Percentiles rank a stretch among this genome's conserved stretches.
Evolutionary conservation across 805 yeast species (phyloP).

Genomic region (Candida pseudofarinosa): DNA sequence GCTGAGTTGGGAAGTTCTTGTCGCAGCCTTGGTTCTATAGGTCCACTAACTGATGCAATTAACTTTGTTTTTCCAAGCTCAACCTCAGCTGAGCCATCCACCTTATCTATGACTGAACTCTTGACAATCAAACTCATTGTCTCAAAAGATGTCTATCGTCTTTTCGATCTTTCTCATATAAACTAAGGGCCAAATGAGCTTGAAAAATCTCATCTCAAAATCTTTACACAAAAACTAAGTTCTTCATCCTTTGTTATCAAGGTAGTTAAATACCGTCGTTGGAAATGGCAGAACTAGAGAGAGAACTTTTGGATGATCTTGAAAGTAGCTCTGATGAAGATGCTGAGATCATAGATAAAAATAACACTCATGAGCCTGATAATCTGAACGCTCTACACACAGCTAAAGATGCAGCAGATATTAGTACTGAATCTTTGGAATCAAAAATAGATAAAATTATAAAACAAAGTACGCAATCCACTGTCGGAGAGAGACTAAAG

Average conservation of each 20-base stretch:
- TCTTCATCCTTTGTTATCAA: neutral
- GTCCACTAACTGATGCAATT: constrained; percentile 82
- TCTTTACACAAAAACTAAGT: neutral
- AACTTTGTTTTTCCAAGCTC: constrained; percentile 51
- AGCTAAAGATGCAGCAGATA: constrained; percentile 1
- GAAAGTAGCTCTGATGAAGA: constrained; percentile 21
- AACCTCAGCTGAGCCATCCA: constrained; percentile 77
- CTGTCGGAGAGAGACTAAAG: constrained; percentile 13
- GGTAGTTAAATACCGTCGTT: neutral
- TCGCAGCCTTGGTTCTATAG: constrained; percentile 76
- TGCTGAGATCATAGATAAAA: constrained; percentile 1
- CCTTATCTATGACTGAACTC: constrained; percentile 45
- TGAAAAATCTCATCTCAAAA: neutral
- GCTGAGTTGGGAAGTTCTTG: constrained; percentile 82
- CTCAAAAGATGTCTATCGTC: neutral
- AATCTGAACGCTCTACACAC: neutral
- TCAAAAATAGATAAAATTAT: constrained; percentile 12
- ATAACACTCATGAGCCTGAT: neutral
- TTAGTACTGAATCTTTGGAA: constrained; percentile 7
- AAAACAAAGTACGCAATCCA: constrained; percentile 5
- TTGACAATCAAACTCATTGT: constrained; percentile 15
- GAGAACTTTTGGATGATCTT: constrained; percentile 40
- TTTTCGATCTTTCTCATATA: too few relatives aligned
- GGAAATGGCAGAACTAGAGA: constrained; percentile 32
- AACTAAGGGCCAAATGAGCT: neutral